A percentile compares a stretch with the other conserved stretches of the same genome.
Evolutionary conservation across 1,284 basidiomycete species (phyloP).

Genomic region (Kalmanozyma brasiliensis): DNA sequence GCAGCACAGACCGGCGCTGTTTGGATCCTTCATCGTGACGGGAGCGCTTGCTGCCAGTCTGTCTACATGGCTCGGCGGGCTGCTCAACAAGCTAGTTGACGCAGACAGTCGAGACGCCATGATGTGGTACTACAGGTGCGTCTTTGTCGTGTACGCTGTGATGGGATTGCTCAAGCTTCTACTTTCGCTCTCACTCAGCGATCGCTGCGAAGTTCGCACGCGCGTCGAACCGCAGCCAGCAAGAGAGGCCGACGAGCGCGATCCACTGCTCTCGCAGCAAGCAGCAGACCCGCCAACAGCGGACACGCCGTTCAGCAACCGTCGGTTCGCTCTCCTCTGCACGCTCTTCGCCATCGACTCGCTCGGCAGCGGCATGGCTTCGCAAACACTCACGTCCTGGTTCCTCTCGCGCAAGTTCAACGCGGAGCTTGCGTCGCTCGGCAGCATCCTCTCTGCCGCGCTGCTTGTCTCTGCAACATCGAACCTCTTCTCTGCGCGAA

Average conservation of each 20-base stretch:
- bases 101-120: not conserved
- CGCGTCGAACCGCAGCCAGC: not conserved
- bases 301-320: slow-evolving; percentile 1
- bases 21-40: slow-evolving; percentile 23
- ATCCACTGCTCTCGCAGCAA: slow-evolving; percentile 5
- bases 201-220: slow-evolving; percentile 5
- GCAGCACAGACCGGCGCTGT: slow-evolving; percentile 17
- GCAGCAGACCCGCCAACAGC: not conserved
- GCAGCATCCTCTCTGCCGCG: slow-evolving; percentile 14
- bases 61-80: slow-evolving; percentile 20
- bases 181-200: slow-evolving; percentile 15
- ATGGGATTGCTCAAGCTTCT: slow-evolving; percentile 21
- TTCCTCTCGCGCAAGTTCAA: slow-evolving; percentile 30
- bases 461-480: slow-evolving; percentile 21
- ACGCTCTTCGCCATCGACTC: slow-evolving; percentile 30
- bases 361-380: slow-evolving; percentile 21
- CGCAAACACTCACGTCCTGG: slow-evolving; percentile 28
- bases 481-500: slow-evolving; percentile 32
- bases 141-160: slow-evolving; percentile 21
- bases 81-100: slow-evolving; percentile 5
- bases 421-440: slow-evolving; percentile 20
- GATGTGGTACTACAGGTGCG: slow-evolving; percentile 11
- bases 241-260: slow-evolving; percentile 7
- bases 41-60: slow-evolving; percentile 25
- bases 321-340: slow-evolving; percentile 14